These are phyloP conservation scores for Syzygium oleosum DNA, from an alignment of 345 rosid species.

Conservation along the genomic window DNA sequence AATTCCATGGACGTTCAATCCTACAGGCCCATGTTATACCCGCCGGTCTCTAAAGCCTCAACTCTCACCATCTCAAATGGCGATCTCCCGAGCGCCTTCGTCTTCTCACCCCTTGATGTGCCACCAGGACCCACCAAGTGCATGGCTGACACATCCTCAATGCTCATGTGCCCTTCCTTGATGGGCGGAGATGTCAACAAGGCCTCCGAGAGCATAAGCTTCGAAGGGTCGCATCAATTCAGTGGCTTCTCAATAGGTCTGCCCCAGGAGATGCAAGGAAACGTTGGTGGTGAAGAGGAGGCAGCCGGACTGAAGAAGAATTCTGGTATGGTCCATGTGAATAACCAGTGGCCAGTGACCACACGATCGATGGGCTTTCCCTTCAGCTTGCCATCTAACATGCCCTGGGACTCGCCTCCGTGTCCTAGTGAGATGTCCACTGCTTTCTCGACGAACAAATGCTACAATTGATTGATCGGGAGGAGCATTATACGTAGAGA, in stretches of 20 bases:
- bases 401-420: conserved; percentile 42
- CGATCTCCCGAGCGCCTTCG: conserved; percentile 19
- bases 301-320: conserved; percentile 14
- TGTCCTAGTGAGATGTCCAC: conserved; percentile 47
- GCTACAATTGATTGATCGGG: conserved; percentile 18
- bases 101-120: conserved; percentile 26
- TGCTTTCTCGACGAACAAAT: conserved; percentile 42
- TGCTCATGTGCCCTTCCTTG: conserved; percentile 15
- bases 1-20: conserved; percentile 15
- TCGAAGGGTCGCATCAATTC: conserved; percentile 21
- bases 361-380: conserved; percentile 41
- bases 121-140: conserved; percentile 11
- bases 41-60: conserved; percentile 11
- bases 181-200: conserved; percentile 8
- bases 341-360: conserved; percentile 16
- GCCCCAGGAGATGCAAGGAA: conserved; percentile 25
- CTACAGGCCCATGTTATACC: conserved; percentile 13
- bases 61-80: conserved; percentile 12
- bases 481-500: not conserved
- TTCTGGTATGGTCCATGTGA: not conserved
- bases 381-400: conserved; percentile 33
- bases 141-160: conserved; percentile 11
- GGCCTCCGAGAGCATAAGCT: conserved; percentile 10
- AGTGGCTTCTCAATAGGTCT: conserved; percentile 29
- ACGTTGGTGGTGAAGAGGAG: conserved; percentile 14